These are phyloP conservation scores for Avena sativa DNA, from an alignment of 176 grass and related monocot species.

Conservation along the genomic window DNA sequence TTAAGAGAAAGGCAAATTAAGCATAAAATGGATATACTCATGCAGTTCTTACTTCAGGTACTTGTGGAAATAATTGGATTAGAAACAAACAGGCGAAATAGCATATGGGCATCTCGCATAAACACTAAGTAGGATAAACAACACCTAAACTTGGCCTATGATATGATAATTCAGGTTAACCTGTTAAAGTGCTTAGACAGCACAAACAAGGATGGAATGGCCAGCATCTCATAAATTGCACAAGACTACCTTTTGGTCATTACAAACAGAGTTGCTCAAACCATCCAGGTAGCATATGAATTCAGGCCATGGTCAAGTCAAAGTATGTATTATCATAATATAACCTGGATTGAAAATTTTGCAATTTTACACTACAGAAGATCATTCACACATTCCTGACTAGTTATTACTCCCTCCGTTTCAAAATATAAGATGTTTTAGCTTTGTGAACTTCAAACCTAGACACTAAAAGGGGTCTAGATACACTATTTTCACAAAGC, in stretches of 20 bases:
- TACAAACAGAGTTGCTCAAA: neutral
- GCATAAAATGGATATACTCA: slow-evolving; percentile 7
- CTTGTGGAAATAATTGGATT: slow-evolving; percentile 4
- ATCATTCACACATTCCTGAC: neutral
- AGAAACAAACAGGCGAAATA: slow-evolving; percentile 22
- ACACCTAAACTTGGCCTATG: neutral
- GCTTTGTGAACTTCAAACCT: too few species aligned
- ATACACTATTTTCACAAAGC: too few species aligned
- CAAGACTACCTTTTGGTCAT: neutral
- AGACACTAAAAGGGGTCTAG: too few species aligned
- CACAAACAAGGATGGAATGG: neutral
- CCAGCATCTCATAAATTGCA: neutral
- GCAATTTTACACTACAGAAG: neutral
- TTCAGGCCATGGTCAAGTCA: neutral
- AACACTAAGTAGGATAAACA: slow-evolving; percentile 14
- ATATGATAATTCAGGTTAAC: neutral
- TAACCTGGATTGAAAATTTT: neutral
- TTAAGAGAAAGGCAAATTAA: slow-evolving; percentile 28
- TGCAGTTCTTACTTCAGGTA: slow-evolving; percentile 3
- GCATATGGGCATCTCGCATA: neutral
- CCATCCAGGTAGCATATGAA: neutral
- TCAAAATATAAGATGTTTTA: too few species aligned
- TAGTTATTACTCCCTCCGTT: too few species aligned
- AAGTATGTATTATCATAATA: slow-evolving; percentile 2
- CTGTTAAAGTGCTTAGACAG: slow-evolving; percentile 10